Evolutionary conservation across 371 early-diverging fungal species (phyloP).

Genomic region (Mucor circinelloides): DNA sequence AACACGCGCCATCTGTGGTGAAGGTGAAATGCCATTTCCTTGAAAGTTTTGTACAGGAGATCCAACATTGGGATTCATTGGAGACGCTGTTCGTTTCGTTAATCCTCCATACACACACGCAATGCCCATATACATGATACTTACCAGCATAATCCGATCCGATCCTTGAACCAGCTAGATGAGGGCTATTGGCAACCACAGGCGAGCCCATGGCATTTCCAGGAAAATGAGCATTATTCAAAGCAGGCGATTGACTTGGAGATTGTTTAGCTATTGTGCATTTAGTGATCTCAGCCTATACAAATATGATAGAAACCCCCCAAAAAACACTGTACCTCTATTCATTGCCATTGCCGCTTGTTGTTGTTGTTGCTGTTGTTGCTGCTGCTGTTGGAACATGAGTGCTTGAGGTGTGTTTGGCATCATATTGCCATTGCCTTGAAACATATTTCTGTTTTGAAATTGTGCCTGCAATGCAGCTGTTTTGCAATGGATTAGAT

Average conservation of each 20-base stretch:
- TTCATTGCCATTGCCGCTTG: slow-evolving; percentile 36
- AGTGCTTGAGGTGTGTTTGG: slow-evolving; percentile 41
- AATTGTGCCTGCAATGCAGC: slow-evolving; percentile 28
- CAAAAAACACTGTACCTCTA: slow-evolving; percentile 25
- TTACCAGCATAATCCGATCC: slow-evolving; percentile 40
- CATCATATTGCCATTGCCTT: slow-evolving; percentile 29
- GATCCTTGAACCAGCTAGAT: slow-evolving; percentile 29
- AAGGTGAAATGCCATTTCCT: slow-evolving; percentile 29
- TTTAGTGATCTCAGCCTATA: background rate
- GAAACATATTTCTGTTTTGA: slow-evolving; percentile 37
- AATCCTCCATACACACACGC: background rate
- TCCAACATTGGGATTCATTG: slow-evolving; percentile 30
- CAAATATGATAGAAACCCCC: background rate
- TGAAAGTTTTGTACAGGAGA: slow-evolving; percentile 36
- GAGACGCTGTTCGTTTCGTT: slow-evolving; percentile 26
- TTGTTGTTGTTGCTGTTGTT: slow-evolving; percentile 29
- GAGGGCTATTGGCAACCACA: slow-evolving; percentile 37
- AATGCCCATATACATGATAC: background rate
- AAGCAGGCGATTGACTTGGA: slow-evolving; percentile 47
- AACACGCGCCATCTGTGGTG: slow-evolving; percentile 38
- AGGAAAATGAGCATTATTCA: slow-evolving; percentile 37
- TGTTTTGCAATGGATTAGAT: background rate
- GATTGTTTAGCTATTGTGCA: slow-evolving; percentile 40
- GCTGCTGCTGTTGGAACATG: slow-evolving; percentile 43
- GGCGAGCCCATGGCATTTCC: slow-evolving; percentile 30